A percentile compares a stretch with the other conserved stretches of the same genome.
phyloP scores from a whole-genome alignment of 2,329 filamentous ascomycete species.

The Hymenotorrendiella dingleyae region DNA sequence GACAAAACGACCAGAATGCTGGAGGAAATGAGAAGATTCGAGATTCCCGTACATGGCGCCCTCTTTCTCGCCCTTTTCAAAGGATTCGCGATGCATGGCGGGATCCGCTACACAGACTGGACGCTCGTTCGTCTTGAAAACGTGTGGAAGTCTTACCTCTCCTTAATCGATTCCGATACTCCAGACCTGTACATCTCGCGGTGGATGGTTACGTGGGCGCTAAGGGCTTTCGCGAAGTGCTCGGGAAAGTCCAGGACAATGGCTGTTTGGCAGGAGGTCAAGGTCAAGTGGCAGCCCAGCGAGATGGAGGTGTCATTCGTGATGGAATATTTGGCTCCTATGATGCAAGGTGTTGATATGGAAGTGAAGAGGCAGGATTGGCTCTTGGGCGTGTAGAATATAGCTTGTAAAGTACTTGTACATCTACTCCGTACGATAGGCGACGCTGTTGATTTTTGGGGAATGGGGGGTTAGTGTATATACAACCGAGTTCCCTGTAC shows the following conservation, averaged over 20 bases:
- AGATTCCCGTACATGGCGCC: constrained; percentile 64
- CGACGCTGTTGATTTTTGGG: no score
- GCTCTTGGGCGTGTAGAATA: constrained; percentile 11
- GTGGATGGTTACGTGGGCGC: constrained; percentile 55
- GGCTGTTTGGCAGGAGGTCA: constrained; percentile 28
- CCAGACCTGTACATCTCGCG: constrained; percentile 47
- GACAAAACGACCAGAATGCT: constrained; percentile 64
- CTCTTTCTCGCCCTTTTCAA: constrained; percentile 79
- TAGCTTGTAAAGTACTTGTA: no score
- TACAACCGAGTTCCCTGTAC: no score
- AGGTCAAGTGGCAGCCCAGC: constrained; percentile 26
- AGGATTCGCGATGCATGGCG: constrained; percentile 72
- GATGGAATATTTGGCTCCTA: constrained; percentile 17
- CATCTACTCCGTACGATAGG: no score
- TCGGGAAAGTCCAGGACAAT: constrained; percentile 25
- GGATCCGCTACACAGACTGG: constrained; percentile 62
- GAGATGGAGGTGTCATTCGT: constrained; percentile 28
- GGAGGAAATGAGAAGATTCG: constrained; percentile 70
- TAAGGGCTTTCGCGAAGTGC: constrained; percentile 56
- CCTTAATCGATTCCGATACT: constrained; percentile 41
- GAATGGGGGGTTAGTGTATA: no score
- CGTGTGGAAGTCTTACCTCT: constrained; percentile 60
- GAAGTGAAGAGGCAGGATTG: constrained; percentile 16
- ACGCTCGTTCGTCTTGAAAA: constrained; percentile 59
- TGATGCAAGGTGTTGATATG: constrained; percentile 17